phyloP scores from a whole-genome alignment of 2,329 filamentous ascomycete species.

The Aspergillus latus region DNA sequence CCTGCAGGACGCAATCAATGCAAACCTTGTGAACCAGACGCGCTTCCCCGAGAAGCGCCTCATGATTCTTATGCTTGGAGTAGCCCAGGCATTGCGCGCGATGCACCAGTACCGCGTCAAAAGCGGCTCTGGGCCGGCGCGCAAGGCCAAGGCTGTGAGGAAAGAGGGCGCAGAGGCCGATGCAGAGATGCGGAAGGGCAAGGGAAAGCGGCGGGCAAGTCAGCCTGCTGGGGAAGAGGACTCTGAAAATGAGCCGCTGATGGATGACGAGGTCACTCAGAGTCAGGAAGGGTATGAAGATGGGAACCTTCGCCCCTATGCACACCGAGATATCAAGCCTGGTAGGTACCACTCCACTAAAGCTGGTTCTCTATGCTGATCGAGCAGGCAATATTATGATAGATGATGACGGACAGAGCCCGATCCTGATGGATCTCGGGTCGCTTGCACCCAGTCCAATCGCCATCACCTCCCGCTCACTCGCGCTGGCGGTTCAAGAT shows the following conservation, averaged over 20 bases:
- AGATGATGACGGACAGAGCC: conserved; percentile 79
- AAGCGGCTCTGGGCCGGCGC: conserved; percentile 53
- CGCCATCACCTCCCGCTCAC: conserved; percentile 82
- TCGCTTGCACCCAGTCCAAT: conserved; percentile 85
- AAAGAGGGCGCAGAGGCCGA: conserved; percentile 58
- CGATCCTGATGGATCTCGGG: conserved; percentile 96
- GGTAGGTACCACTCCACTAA: conserved; percentile 54
- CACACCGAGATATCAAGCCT: conserved; percentile 96
- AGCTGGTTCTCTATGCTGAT: not conserved
- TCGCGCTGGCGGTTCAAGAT: conserved; percentile 91
- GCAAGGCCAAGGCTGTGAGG: conserved; percentile 56
- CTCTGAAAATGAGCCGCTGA: conserved; percentile 77
- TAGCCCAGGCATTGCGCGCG: conserved; percentile 79
- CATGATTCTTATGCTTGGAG: conserved; percentile 87
- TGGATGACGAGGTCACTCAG: conserved; percentile 72
- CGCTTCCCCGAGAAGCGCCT: conserved; percentile 83
- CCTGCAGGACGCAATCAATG: conserved; percentile 97
- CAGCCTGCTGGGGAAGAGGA: conserved; percentile 58
- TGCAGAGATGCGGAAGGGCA: conserved; percentile 41
- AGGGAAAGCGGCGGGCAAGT: conserved; percentile 43
- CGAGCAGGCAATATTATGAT: conserved; percentile 90
- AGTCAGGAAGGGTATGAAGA: conserved; percentile 67
- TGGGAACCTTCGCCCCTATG: conserved; percentile 74
- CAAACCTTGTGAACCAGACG: conserved; percentile 93
- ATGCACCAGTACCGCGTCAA: conserved; percentile 86